These are phyloP conservation scores for Acacia concinna DNA, from an alignment of 331 rosid genomes.

Conservation along the genomic window DNA sequence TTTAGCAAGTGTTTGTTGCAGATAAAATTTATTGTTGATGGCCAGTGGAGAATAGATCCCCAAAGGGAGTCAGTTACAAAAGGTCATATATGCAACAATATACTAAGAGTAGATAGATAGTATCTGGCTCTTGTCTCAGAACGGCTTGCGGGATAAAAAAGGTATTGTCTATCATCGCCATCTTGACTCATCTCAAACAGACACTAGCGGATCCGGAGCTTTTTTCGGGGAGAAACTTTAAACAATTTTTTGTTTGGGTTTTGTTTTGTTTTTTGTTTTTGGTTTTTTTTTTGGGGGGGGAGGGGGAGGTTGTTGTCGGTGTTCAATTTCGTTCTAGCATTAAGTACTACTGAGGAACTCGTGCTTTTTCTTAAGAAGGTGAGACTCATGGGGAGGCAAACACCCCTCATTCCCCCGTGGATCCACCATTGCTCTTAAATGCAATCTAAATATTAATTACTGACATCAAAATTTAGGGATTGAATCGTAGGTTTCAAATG, in stretches of 20 bases:
- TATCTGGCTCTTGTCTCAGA: conserved; percentile 22
- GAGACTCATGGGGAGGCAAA: not conserved
- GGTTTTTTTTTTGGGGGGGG: not conserved
- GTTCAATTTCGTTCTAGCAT: not conserved
- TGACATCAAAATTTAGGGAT: not conserved
- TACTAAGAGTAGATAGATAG: conserved; percentile 60
- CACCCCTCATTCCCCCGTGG: not conserved
- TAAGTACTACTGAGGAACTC: not conserved
- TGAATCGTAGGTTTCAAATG: conserved; percentile 8
- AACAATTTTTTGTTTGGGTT: no score
- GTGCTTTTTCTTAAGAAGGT: not conserved
- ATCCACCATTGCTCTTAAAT: not conserved
- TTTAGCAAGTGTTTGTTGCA: conserved; percentile 37
- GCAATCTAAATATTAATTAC: not conserved
- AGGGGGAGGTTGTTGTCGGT: no score
- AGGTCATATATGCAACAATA: conserved; percentile 75
- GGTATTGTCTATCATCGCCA: conserved; percentile 30
- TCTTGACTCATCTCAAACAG: not conserved
- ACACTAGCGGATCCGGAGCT: not conserved
- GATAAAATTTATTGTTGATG: conserved; percentile 94
- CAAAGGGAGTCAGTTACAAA: conserved; percentile 56
- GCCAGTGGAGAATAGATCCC: conserved; percentile 80
- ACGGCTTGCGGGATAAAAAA: conserved; percentile 26
- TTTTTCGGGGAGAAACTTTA: not conserved
- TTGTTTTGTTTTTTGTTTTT: no score